Evolutionary conservation across 805 yeast species (phyloP).

Genomic region (Candida succiphila): DNA sequence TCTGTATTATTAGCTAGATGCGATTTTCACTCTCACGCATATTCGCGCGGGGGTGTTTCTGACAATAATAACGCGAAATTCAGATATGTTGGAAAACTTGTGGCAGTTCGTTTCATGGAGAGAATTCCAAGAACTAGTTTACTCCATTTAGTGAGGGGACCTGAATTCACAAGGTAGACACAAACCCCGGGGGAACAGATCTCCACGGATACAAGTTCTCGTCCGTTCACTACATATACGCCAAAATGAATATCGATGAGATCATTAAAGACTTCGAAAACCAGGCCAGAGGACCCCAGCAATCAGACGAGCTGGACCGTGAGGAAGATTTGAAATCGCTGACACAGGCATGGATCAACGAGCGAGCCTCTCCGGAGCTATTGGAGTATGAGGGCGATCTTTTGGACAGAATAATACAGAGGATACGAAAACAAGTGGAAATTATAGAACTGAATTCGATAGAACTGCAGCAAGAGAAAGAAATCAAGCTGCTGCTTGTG

Average conservation of each 20-base stretch:
- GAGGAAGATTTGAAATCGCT: constrained; percentile 33
- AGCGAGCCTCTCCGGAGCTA: constrained; percentile 81
- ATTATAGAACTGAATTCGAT: constrained; percentile 70
- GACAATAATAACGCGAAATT: no score
- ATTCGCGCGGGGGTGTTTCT: no score
- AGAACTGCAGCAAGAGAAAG: constrained; percentile 57
- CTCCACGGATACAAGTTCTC: no score
- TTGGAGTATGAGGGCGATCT: constrained; percentile 60
- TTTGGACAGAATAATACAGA: constrained; percentile 43
- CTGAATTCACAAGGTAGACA: no score
- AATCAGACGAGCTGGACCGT: constrained; percentile 14
- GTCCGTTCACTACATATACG: no score
- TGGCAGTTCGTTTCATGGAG: no score
- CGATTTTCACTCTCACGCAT: no score
- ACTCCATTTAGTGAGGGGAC: no score
- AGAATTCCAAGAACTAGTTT: no score
- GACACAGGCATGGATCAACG: constrained; percentile 67
- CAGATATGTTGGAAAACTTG: no score
- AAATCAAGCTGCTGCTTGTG: constrained; percentile 69
- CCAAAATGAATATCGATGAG: constrained; percentile 52
- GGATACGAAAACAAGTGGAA: constrained; percentile 64
- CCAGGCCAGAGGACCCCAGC: constrained; percentile 13
- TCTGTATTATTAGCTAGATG: no score
- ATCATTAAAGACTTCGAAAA: constrained; percentile 58
- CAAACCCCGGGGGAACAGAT: no score